Base-by-base conservation (phyloP, 495 filamentous ascomycete species). In the Talaromyces liani region DNA sequence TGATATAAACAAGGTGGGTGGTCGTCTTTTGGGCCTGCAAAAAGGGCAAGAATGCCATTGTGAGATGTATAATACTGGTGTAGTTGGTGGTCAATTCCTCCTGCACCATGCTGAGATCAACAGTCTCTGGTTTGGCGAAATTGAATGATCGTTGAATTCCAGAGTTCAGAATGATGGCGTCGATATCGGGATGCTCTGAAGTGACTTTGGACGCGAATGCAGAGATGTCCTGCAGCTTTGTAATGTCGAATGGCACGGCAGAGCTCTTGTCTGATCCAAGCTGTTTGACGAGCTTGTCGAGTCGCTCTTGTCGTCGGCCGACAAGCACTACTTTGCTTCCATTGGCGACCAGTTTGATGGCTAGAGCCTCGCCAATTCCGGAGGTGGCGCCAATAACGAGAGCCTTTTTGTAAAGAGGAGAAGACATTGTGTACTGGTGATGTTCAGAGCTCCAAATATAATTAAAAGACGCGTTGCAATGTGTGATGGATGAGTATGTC, bases 301-400 rank as follows among this genome's bases (percentile, higher is more conserved):
- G 81, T 9, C 82, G 80, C 22, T 90, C 86, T 69, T 87, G 77
- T 36, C 89, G 78, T 6, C 89, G 79, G 9, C 89, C 90, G 18
- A 85, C 78, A 16, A 83, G 80, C 25, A 91, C 82, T 16, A 91
- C 80, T 54, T 77, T 75, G 69, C 79, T 78, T 27, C 85, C 88
- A 58, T 83, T 80, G 25, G 82, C 70, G 16, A 91, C 76, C 64
- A 92, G 71, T 62, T 82, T 85, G 63, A 81, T 79, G 3, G 88
- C 85, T 27, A 92, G 74, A 0, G 85, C 87, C 25, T 77, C 69
- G 56, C 90, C 89, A 64, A 92, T 91, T 62, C 89, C 88, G 18
- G 83, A 83, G 12, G 88, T 91, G 41, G 87, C 88, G 27, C 90
- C 88, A 59, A 91, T 78, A 62, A 91, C 67, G 20, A 92, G 85